Conservation (phyloP, 192 early-diverging fungal genomes). For the Rhizophagus clarus region DNA sequence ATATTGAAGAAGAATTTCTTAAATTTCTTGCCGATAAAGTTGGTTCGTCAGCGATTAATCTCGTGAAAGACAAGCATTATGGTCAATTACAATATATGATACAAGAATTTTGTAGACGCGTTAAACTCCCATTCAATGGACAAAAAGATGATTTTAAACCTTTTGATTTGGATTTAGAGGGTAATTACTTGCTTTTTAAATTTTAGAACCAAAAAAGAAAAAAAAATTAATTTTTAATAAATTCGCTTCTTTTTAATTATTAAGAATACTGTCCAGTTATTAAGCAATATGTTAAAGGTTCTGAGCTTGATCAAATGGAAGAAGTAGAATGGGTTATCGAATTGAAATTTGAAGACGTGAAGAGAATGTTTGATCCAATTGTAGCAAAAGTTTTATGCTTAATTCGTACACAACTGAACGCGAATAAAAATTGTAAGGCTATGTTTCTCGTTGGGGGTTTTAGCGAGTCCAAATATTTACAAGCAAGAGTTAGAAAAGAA, state of each 20-base stretch:
- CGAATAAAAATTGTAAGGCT: slow-evolving; percentile 41
- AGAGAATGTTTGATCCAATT: slow-evolving; percentile 58
- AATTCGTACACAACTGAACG: slow-evolving; percentile 52
- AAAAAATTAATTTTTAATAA: too few relatives aligned
- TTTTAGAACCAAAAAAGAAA: too few relatives aligned
- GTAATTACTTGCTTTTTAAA: neutral
- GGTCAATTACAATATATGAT: slow-evolving; percentile 19
- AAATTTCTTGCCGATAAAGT: slow-evolving; percentile 17
- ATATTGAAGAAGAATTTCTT: slow-evolving; percentile 20
- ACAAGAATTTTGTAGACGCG: neutral
- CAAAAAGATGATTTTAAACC: neutral
- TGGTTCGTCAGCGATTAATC: neutral
- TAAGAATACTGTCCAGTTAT: neutral
- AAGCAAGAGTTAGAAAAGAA: slow-evolving; percentile 49
- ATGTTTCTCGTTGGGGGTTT: slow-evolving; percentile 60
- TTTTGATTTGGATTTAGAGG: slow-evolving; percentile 18
- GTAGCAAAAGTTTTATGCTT: slow-evolving; percentile 52
- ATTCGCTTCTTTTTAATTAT: neutral
- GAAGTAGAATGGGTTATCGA: slow-evolving; percentile 44
- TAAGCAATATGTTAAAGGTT: neutral
- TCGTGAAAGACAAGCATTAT: neutral
- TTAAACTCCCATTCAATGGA: slow-evolving; percentile 1
- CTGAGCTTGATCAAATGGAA: slow-evolving; percentile 34
- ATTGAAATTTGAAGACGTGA: slow-evolving; percentile 46
- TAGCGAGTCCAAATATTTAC: slow-evolving; percentile 53